phyloP scores from a whole-genome alignment of 495 filamentous ascomycete genomes.

The Podospora pseudoanserina region DNA sequence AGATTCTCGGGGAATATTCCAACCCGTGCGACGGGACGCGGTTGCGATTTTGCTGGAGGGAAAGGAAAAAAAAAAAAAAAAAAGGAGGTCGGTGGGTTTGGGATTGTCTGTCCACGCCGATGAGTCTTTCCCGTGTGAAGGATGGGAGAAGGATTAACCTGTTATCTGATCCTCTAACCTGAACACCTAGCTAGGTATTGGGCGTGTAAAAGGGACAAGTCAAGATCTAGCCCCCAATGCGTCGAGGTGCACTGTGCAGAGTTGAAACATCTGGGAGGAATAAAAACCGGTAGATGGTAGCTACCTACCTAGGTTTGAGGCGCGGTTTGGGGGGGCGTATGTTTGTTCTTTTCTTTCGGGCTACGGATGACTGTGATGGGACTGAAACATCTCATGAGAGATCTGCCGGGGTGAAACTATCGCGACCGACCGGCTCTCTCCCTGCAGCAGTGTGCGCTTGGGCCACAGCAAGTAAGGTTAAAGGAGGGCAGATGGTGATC shows the following conservation, averaged over 20 bases:
- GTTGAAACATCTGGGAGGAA: background rate
- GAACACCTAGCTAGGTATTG: too few species aligned
- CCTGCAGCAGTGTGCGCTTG: background rate
- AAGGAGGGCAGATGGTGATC: background rate
- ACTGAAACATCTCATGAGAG: background rate
- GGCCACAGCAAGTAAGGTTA: background rate
- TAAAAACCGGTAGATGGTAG: background rate
- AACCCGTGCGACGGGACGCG: background rate
- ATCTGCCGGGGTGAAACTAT: slow-evolving; percentile 1
- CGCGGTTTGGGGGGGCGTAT: background rate
- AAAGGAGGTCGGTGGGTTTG: background rate
- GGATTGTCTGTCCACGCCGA: background rate
- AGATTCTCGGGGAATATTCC: background rate
- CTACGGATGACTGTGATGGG: background rate
- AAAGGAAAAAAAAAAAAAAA: too few species aligned
- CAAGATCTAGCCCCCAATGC: background rate
- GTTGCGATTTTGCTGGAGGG: background rate
- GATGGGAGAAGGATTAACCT: background rate
- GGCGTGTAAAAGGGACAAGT: background rate
- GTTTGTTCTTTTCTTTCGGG: background rate
- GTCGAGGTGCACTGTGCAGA: background rate
- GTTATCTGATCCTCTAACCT: background rate
- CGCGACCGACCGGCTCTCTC: background rate
- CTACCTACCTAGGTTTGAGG: background rate
- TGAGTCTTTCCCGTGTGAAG: background rate